Evolutionary conservation across 768 basidiomycete genomes (phyloP).

Genomic region (Terana coerulea): DNA sequence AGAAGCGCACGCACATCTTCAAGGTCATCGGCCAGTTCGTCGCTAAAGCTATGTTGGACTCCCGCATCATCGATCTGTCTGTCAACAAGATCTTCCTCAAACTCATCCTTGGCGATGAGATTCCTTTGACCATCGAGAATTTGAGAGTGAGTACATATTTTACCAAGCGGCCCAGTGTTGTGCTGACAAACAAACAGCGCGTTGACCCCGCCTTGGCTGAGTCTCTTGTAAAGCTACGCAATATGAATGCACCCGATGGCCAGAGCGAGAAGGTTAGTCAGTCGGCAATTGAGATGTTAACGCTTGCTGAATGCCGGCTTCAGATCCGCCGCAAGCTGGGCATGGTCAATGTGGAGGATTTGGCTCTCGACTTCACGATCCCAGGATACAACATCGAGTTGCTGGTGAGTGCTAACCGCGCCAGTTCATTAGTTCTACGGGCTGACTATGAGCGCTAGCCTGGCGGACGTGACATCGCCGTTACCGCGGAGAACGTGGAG

Average conservation of each 20-base stretch:
- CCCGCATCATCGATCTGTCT: constrained; percentile 93
- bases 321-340: constrained; percentile 31
- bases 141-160: constrained; percentile 71
- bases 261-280: constrained; percentile 49
- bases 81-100: constrained; percentile 96
- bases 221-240: constrained; percentile 78
- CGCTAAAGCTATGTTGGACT: constrained; percentile 95
- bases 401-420: constrained; percentile 46
- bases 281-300: background rate
- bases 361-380: constrained; percentile 93
- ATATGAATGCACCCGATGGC: constrained; percentile 48
- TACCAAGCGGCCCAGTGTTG: background rate
- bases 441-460: constrained; percentile 41
- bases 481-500: constrained; percentile 84
- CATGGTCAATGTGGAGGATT: constrained; percentile 71
- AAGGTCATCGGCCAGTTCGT: constrained; percentile 93
- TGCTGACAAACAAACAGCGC: constrained; percentile 40
- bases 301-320: background rate
- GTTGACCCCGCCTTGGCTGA: constrained; percentile 84
- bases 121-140: constrained; percentile 79
- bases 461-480: constrained; percentile 72
- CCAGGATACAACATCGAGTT: constrained; percentile 96
- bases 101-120: constrained; percentile 80
- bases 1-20: constrained; percentile 82
- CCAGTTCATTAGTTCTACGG: background rate